Percentiles rank a stretch among this genome's conserved stretches.
These are phyloP conservation scores for Fusarium lateritium DNA, from an alignment of 2,329 filamentous ascomycete species.

Conservation along the genomic window DNA sequence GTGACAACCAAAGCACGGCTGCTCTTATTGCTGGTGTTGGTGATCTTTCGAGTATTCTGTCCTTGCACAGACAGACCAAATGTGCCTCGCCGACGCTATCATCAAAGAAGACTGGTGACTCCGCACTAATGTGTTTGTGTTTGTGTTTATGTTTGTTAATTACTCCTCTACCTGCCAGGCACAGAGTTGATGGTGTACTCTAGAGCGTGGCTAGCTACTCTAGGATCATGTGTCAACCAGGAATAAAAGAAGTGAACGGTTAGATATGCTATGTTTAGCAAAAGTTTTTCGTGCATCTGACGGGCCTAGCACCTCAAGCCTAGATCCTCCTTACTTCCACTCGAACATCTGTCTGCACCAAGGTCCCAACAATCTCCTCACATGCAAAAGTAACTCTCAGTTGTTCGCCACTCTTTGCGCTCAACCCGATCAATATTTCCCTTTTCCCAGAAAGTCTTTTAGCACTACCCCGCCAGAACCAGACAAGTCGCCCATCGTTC, in stretches of 20 bases:
- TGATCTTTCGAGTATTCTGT: background rate
- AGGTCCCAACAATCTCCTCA: conserved; percentile 82
- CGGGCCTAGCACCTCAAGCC: background rate
- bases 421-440: conserved; percentile 67
- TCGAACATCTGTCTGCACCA: conserved; percentile 51
- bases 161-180: no score
- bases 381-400: conserved; percentile 82
- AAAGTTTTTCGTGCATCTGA: conserved; percentile 2
- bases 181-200: background rate
- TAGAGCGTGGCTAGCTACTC: background rate
- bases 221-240: background rate
- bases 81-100: conserved; percentile 21
- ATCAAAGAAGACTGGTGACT: background rate
- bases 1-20: conserved; percentile 8
- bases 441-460: conserved; percentile 74
- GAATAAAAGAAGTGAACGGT: background rate
- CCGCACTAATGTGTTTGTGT: background rate
- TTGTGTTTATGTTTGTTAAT: background rate
- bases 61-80: background rate
- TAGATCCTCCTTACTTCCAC: conserved; percentile 25
- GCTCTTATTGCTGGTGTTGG: background rate
- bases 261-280: conserved; percentile 7
- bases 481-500: conserved; percentile 65
- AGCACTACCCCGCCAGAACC: conserved; percentile 77
- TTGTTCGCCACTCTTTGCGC: conserved; percentile 68